A percentile compares a stretch with the other conserved stretches of the same genome.
phyloP scores from a whole-genome alignment of 139 green algal genomes.

The Chlamydomonas eustigma region DNA sequence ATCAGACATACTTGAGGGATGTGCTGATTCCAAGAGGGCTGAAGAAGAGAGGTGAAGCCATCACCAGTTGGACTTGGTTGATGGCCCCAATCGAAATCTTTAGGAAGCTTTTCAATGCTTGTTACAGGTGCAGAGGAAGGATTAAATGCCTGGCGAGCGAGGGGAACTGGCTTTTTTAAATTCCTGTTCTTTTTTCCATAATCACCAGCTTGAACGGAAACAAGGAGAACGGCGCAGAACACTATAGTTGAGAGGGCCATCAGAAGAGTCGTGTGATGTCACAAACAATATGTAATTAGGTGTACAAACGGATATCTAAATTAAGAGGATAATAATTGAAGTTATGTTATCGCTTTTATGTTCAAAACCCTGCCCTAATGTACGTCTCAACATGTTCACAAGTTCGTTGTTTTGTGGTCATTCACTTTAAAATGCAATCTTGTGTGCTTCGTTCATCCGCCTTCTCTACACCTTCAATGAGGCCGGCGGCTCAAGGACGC shows the following conservation, averaged over 20 bases:
- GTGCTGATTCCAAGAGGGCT: conserved; percentile 18
- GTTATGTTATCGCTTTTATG: not conserved
- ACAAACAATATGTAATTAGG: not conserved
- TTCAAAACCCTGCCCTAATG: not conserved
- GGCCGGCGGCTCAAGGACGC: not conserved
- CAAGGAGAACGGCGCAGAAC: not conserved
- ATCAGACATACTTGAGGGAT: not conserved
- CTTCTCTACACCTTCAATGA: not conserved
- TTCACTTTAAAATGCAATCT: conserved; percentile 7
- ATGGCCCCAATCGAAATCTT: conserved; percentile 15
- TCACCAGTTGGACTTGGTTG: conserved; percentile 9
- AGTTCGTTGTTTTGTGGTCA: too few species aligned
- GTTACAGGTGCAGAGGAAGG: not conserved
- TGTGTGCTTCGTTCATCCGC: not conserved
- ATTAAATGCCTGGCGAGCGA: not conserved
- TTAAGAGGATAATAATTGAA: not conserved
- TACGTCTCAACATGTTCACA: too few species aligned
- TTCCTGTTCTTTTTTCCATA: conserved; percentile 7
- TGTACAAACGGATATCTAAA: too few species aligned
- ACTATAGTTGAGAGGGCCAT: not conserved
- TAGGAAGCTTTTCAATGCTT: conserved; percentile 18
- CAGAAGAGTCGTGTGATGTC: not conserved
- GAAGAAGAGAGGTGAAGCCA: conserved; percentile 16
- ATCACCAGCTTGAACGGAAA: not conserved
- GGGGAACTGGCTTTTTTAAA: conserved; percentile 5